phyloP scores from a whole-genome alignment of 2,329 filamentous ascomycete species.

The Sporothrix pseudoabietina region DNA sequence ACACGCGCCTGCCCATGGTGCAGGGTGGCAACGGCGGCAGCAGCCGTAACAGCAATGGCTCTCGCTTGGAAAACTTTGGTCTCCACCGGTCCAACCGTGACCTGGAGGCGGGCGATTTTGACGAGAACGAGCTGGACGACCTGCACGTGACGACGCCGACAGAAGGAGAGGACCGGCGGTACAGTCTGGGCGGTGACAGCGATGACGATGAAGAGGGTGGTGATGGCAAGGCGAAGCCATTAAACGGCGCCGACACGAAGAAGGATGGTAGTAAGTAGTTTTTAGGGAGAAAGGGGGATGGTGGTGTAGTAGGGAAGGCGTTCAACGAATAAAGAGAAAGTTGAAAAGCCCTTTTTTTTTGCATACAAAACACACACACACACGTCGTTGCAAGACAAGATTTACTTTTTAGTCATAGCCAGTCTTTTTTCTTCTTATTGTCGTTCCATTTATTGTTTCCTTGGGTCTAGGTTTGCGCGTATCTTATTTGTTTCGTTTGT shows the following conservation, averaged over 20 bases:
- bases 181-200: constrained; percentile 60
- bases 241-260: constrained; percentile 34
- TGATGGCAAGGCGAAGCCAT: neutral
- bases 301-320: neutral
- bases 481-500: neutral
- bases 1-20: constrained; percentile 31
- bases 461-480: neutral
- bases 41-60: constrained; percentile 35
- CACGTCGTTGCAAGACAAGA: neutral
- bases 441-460: neutral
- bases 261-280: constrained; percentile 11
- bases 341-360: neutral
- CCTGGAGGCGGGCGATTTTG: constrained; percentile 65
- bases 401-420: constrained; percentile 12
- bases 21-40: constrained; percentile 33
- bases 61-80: constrained; percentile 52
- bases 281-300: neutral
- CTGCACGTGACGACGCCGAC: constrained; percentile 56
- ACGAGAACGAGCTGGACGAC: constrained; percentile 66
- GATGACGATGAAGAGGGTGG: constrained; percentile 54
- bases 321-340: neutral
- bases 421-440: neutral
- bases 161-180: constrained; percentile 50
- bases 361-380: neutral
- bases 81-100: constrained; percentile 53